Evolutionary conservation across 495 filamentous ascomycete species (phyloP).

Genomic region (Cetradonia linearis): DNA sequence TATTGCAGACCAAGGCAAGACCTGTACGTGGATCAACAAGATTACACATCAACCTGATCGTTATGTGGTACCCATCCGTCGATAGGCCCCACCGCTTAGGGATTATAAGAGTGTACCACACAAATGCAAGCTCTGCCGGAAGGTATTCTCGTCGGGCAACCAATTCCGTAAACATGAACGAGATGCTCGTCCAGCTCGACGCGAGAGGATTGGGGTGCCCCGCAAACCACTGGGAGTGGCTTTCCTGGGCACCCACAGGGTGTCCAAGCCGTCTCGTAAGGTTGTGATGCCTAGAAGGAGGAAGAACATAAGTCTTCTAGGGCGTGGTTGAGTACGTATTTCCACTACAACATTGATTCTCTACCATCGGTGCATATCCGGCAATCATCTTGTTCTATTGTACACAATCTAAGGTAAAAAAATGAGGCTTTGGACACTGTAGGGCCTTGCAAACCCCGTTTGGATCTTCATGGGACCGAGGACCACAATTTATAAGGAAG

Average conservation of each 20-base stretch:
- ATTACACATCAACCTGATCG: conserved; percentile 11
- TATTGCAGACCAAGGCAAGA: background rate
- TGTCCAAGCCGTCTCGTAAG: conserved; percentile 5
- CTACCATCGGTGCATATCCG: no score
- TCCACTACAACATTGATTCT: no score
- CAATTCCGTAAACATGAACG: conserved; percentile 13
- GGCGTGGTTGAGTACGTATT: background rate
- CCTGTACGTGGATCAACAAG: conserved; percentile 12
- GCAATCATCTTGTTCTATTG: background rate
- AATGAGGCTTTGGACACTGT: background rate
- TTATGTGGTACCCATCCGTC: conserved; percentile 5
- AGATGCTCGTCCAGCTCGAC: background rate
- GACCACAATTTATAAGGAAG: background rate
- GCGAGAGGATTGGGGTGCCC: conserved; percentile 2
- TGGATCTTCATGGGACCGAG: background rate
- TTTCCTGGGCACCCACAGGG: conserved; percentile 8
- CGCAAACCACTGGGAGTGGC: background rate
- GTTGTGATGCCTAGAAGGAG: background rate
- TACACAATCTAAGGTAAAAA: background rate
- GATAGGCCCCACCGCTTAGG: background rate
- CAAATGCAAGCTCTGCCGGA: conserved; percentile 16
- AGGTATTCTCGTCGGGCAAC: conserved; percentile 14
- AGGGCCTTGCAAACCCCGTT: background rate
- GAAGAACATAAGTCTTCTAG: background rate
- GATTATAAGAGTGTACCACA: conserved; percentile 1